Base-by-base conservation (phyloP, 371 early-diverging fungal species). In the Actinomortierella wolfii region DNA sequence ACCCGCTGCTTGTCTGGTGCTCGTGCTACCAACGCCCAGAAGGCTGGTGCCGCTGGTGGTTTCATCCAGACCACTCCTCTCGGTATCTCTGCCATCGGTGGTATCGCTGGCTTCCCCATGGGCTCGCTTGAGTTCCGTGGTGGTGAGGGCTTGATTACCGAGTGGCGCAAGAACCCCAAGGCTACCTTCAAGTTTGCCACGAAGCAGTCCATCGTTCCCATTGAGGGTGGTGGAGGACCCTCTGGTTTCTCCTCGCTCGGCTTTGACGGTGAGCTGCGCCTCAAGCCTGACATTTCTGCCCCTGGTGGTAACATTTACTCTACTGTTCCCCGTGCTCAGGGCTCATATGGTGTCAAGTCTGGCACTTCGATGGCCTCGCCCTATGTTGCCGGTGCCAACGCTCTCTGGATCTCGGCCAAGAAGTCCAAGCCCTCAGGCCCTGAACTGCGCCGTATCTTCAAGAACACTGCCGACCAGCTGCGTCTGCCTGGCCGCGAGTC, bases 271-370 rank as follows among this genome's bases (percentile, higher is more conserved):
- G 85, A 88, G 59, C 76, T 92, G 17, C 84, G 86, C 39, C 50
- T 89, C 52, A 88, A 90, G 61, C 92, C 91, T 6, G 89, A 90
- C 41, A 59, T 91, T 15, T 80, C 82, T 43, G 89, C 86, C 7
- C 90, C 91, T 4, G 91, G 91, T 43, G 90, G 89, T 14, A 78
- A 85, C 51, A 90, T 92, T 23, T 89, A 83, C 62, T 89, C 90
- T 24, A 90, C 89, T 52, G 87, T 78, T 56, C 86, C 84, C 21
- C 54, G 78, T 11, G 61, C 54, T 42, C 53, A 77, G 56, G 84
- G 83, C 11, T 59, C 66, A 15, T 91, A 74, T 17, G 64, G 57
- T 42, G 51, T 74, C 34, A 41, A 51, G 56, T 81, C 81, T n/a
- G 84, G 86, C 26, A 83, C 82, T 13, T 82, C 82, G 54, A 78